A percentile compares a stretch with the other conserved stretches of the same genome.
phyloP scores from a whole-genome alignment of 352 stramenopile species.

The Phytophthora pistaciae region DNA sequence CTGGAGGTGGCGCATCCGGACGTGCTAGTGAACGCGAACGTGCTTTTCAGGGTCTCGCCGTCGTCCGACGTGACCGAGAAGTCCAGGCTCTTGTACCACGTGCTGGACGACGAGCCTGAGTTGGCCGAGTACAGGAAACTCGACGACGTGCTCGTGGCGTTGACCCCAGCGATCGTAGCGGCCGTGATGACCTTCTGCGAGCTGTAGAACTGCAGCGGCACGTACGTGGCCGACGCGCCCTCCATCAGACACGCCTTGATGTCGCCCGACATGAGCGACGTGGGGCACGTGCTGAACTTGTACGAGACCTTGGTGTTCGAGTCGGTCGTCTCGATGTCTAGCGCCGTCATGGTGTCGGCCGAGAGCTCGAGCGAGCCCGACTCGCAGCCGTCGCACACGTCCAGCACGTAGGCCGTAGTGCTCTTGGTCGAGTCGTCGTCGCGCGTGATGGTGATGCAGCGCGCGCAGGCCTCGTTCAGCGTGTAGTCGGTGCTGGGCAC shows the following conservation, averaged over 20 bases:
- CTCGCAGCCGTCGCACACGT: constrained; percentile 70
- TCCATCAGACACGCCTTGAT: constrained; percentile 89
- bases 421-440: constrained; percentile 51
- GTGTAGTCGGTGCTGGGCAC: constrained; percentile 63
- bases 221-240: constrained; percentile 78
- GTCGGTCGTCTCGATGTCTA: constrained; percentile 58
- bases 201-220: constrained; percentile 88
- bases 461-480: constrained; percentile 70
- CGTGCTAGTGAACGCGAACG: constrained; percentile 65
- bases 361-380: constrained; percentile 65
- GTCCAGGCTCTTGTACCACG: constrained; percentile 72
- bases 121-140: constrained; percentile 74
- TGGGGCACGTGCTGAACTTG: constrained; percentile 68
- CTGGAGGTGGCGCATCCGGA: constrained; percentile 68
- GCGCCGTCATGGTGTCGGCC: constrained; percentile 44
- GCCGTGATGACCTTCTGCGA: constrained; percentile 73
- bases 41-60: constrained; percentile 60
- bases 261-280: constrained; percentile 66
- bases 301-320: constrained; percentile 60
- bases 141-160: constrained; percentile 56
- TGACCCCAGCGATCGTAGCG: constrained; percentile 66
- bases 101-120: constrained; percentile 46
- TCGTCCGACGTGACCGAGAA: constrained; percentile 68
- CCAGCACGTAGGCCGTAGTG: constrained; percentile 76
- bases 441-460: constrained; percentile 78